These are phyloP conservation scores for Fusarium lyarnte DNA, from an alignment of 2,329 filamentous ascomycete genomes.

Conservation along the genomic window DNA sequence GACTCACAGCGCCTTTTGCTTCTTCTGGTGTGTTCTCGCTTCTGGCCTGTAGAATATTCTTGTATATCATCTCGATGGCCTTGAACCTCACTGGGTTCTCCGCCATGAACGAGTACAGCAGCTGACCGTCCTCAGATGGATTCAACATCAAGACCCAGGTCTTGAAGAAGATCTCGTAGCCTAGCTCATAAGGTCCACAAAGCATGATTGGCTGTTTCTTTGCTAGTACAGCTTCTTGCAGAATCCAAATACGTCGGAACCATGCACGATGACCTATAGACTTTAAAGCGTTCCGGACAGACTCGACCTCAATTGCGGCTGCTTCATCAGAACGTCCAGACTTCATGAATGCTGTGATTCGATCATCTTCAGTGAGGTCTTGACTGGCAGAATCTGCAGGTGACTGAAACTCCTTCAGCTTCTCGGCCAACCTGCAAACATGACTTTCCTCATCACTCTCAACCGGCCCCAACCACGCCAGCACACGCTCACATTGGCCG, in stretches of 20 bases:
- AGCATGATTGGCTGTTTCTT: not conserved
- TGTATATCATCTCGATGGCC: not conserved
- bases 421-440: not conserved
- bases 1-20: rapidly evolving
- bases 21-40: rapidly evolving
- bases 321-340: rapidly evolving
- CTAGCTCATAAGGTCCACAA: not conserved
- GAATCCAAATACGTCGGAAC: slow-evolving; percentile 27
- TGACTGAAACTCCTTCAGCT: not conserved
- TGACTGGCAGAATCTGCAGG: rapidly evolving
- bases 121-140: not conserved
- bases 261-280: slow-evolving; percentile 2
- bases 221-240: slow-evolving; percentile 12
- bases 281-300: not conserved
- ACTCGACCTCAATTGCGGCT: not conserved
- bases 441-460: rapidly evolving
- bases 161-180: slow-evolving; percentile 11
- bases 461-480: slow-evolving; percentile 11
- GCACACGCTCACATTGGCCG: slow-evolving; percentile 10
- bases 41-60: not conserved
- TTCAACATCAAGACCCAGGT: slow-evolving; percentile 14
- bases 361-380: rapidly evolving
- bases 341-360: not conserved
- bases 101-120: not conserved
- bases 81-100: slow-evolving; percentile 11